Percentiles rank a stretch among this genome's conserved stretches.
Evolutionary conservation across 2,329 filamentous ascomycete species (phyloP).

Genomic region (Neospermospora avenae): DNA sequence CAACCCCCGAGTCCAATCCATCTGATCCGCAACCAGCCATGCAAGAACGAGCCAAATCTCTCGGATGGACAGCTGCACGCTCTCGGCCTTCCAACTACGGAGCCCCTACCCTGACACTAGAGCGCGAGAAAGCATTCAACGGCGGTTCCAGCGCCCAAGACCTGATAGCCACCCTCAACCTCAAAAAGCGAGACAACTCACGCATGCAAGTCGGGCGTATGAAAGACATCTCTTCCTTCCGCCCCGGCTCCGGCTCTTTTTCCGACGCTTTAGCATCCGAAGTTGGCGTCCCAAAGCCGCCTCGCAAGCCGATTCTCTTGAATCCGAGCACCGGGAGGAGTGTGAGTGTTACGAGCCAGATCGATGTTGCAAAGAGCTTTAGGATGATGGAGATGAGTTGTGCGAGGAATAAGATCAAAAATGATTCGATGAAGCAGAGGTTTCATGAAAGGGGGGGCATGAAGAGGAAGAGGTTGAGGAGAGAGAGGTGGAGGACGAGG

Average conservation of each 20-base stretch:
- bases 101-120: not conserved
- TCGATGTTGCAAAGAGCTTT: conserved; percentile 30
- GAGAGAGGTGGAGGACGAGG: conserved; percentile 63
- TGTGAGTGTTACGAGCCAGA: conserved; percentile 17
- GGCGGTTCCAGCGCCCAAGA: conserved; percentile 3
- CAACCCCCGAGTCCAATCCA: not conserved
- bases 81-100: not conserved
- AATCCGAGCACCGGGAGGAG: conserved; percentile 29
- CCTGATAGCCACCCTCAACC: not conserved
- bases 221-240: not conserved
- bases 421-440: conserved; percentile 55
- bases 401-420: conserved; percentile 54
- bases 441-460: conserved; percentile 74
- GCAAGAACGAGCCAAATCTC: not conserved
- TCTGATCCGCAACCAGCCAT: not conserved
- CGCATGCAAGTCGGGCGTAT: not conserved
- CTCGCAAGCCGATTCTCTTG: conserved; percentile 21
- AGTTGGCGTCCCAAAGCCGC: not conserved
- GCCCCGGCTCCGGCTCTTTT: not conserved
- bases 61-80: conserved; percentile 9
- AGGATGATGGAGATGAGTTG: conserved; percentile 41
- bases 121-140: not conserved
- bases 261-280: not conserved
- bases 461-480: conserved; percentile 72
- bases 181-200: not conserved